phyloP scores from a whole-genome alignment of 768 basidiomycete species.

The Boletus sensibilis region DNA sequence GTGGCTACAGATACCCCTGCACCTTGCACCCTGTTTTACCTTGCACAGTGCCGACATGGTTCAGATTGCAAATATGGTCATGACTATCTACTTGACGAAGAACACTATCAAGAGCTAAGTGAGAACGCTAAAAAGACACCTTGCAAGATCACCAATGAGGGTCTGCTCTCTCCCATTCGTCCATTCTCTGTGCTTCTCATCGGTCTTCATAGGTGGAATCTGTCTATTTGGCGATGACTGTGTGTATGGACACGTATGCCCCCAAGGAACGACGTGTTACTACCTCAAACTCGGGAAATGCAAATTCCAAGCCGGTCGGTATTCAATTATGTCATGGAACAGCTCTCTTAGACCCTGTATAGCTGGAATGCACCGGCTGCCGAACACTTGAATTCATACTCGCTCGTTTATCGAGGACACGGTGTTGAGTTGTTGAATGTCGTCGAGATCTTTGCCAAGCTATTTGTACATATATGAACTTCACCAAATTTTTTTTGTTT shows the following conservation, averaged over 20 bases:
- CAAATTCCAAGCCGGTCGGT: conserved; percentile 60
- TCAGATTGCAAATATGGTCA: conserved; percentile 59
- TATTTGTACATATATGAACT: conserved; percentile 39
- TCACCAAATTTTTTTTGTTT: conserved; percentile 22
- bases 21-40: conserved; percentile 66
- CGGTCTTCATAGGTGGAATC: conserved; percentile 41
- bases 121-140: conserved; percentile 61
- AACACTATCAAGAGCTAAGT: conserved; percentile 53
- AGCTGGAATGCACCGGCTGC: conserved; percentile 43
- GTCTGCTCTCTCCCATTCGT: conserved; percentile 30
- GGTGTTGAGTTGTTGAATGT: conserved; percentile 9
- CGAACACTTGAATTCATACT: conserved; percentile 19
- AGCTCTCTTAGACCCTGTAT: conserved; percentile 11
- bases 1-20: conserved; percentile 49
- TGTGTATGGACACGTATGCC: conserved; percentile 39
- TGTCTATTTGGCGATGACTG: conserved; percentile 63
- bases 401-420: conserved; percentile 5
- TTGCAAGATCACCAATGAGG: conserved; percentile 58
- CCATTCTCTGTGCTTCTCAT: neutral
- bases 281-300: conserved; percentile 55
- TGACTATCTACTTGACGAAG: conserved; percentile 54
- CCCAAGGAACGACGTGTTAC: conserved; percentile 52
- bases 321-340: conserved; percentile 10
- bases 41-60: conserved; percentile 60
- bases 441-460: conserved; percentile 12